phyloP scores from a whole-genome alignment of 768 basidiomycete species.

The Sarcomyxa edulis region DNA sequence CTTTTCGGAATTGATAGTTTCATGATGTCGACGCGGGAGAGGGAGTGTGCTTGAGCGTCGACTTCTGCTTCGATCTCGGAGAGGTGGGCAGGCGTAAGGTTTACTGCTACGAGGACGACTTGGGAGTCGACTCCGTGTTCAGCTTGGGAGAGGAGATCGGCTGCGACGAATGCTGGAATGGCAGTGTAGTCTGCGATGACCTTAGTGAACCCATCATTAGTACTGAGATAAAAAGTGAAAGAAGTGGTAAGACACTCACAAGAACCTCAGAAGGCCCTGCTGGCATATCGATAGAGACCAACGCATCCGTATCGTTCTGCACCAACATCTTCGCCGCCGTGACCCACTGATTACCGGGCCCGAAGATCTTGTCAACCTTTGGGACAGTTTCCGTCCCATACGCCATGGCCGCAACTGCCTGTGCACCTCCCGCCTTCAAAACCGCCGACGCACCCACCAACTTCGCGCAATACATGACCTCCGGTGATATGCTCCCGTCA shows the following conservation, averaged over 20 bases:
- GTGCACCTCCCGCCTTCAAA: slow-evolving; percentile 93
- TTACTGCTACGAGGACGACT: slow-evolving; percentile 85
- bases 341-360: slow-evolving; percentile 99
- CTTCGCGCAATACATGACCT: slow-evolving; percentile 95
- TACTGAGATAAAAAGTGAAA: neutral
- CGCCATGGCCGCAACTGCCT: slow-evolving; percentile 93
- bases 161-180: slow-evolving; percentile 88
- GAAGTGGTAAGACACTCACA: slow-evolving; percentile 45
- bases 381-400: slow-evolving; percentile 94
- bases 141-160: slow-evolving; percentile 95
- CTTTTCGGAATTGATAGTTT: slow-evolving; percentile 87
- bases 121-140: slow-evolving; percentile 99
- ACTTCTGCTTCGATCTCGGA: slow-evolving; percentile 79
- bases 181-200: slow-evolving; percentile 90
- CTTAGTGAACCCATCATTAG: slow-evolving; percentile 32
- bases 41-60: slow-evolving; percentile 78
- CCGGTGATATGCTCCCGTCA: slow-evolving; percentile 91
- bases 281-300: slow-evolving; percentile 98
- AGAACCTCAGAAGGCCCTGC: slow-evolving; percentile 97
- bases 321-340: slow-evolving; percentile 99
- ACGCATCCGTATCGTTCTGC: slow-evolving; percentile 94
- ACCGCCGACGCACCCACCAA: slow-evolving; percentile 88
- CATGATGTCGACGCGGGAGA: slow-evolving; percentile 87
- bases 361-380: slow-evolving; percentile 99
- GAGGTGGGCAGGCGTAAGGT: slow-evolving; percentile 57